phyloP scores from a whole-genome alignment of 169 alveolate species.

The Perkinsus marinus region DNA sequence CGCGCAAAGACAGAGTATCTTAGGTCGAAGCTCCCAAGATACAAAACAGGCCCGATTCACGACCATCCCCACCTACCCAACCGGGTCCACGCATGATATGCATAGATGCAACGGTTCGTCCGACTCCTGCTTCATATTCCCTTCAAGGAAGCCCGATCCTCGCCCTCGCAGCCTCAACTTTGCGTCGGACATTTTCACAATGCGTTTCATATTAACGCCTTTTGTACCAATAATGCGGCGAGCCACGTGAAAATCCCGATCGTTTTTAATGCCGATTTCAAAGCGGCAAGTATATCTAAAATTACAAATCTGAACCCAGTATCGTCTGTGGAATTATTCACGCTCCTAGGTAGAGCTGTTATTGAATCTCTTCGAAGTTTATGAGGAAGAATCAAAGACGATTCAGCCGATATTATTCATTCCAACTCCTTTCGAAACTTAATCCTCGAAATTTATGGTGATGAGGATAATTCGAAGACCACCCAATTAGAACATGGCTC shows the following conservation, averaged over 20 bases:
- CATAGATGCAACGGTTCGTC: slow-evolving; percentile 66
- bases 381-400: too few relatives aligned
- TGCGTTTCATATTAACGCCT: slow-evolving; percentile 82
- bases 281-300: slow-evolving; percentile 63
- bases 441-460: too few relatives aligned
- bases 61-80: neutral
- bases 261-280: slow-evolving; percentile 65
- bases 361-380: too few relatives aligned
- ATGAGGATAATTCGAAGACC: too few relatives aligned
- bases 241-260: slow-evolving; percentile 66
- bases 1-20: neutral
- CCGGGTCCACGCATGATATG: slow-evolving; percentile 27
- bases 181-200: slow-evolving; percentile 58
- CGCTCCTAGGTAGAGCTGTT: too few relatives aligned
- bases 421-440: too few relatives aligned
- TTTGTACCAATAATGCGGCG: slow-evolving; percentile 76
- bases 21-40: neutral
- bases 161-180: slow-evolving; percentile 78
- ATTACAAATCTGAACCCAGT: too few relatives aligned
- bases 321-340: too few relatives aligned
- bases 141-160: slow-evolving; percentile 88
- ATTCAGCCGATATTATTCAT: too few relatives aligned
- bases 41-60: neutral
- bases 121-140: slow-evolving; percentile 65
- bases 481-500: too few relatives aligned